Evolutionary conservation across 2,329 filamentous ascomycete genomes (phyloP).

Genomic region (Alternaria atra): DNA sequence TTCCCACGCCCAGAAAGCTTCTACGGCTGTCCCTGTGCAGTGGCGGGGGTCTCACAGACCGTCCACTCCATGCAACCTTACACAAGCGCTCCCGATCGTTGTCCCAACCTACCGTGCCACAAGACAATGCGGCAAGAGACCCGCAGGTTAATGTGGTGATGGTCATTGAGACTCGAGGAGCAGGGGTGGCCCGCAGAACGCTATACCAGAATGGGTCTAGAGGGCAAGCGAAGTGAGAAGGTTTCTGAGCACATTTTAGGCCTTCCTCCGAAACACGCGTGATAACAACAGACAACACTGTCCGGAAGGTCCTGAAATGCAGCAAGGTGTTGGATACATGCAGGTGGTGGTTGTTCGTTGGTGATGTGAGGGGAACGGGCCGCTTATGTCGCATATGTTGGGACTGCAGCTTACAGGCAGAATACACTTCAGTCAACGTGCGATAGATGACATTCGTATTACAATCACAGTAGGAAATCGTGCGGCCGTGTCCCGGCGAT

Average conservation of each 20-base stretch:
- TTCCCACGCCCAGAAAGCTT: neutral
- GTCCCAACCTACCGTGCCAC: neutral
- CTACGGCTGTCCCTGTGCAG: neutral
- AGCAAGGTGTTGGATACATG: neutral
- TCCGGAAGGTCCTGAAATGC: neutral
- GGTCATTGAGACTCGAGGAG: neutral
- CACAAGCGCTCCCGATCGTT: neutral
- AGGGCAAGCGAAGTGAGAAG: conserved; percentile 20
- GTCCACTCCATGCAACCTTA: neutral
- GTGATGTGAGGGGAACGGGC: conserved; percentile 11
- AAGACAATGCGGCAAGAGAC: neutral
- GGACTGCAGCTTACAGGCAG: conserved; percentile 11
- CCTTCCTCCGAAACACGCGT: conserved; percentile 10
- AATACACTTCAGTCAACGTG: conserved; percentile 18
- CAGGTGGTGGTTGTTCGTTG: neutral
- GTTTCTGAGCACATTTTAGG: conserved; percentile 32
- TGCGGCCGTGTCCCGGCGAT: neutral
- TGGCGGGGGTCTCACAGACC: conserved; percentile 10
- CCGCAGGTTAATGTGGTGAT: neutral
- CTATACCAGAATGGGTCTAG: conserved; percentile 24
- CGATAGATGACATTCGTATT: conserved; percentile 20
- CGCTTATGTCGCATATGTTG: conserved; percentile 19
- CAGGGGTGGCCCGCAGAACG: conserved; percentile 3
- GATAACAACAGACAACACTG: conserved; percentile 1
- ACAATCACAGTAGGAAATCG: neutral